Base-by-base conservation (phyloP, 2,329 filamentous ascomycete species). In the Aspergillus sp. region DNA sequence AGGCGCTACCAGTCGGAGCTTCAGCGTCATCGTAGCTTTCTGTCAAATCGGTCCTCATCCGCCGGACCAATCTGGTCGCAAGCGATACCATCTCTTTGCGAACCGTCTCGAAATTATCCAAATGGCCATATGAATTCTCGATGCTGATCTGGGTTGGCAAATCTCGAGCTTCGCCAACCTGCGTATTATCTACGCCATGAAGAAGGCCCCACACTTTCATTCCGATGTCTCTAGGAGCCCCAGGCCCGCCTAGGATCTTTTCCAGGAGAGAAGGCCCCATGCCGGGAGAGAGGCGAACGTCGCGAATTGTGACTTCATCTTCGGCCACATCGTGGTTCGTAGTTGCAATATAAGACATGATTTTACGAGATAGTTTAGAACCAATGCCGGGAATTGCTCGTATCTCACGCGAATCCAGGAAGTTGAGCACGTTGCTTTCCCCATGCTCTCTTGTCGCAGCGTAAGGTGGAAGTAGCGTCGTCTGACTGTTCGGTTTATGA, bases 111-210 rank as follows among this genome's bases (percentile, higher is more conserved):
- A 88, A 70, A 0, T 81, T 86, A 64, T 89, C 84, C 1, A 96
- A 78, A 0, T 86, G 85, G 23, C 85, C 82, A 71, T 96, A 98
- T 15, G 91, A 95, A 74, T 98, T 93, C 70, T 98, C 93, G 62
- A 98, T 95, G 72, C 91, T 95, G 70, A 98, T 96, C 73, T 97
- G 93, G 1, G 86, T 86, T 0, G 93, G 93, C 1, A 96, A 75
- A 45, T 86, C 84, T 64, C 84, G 85, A 2, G 86, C 89, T 61
- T 86, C 81, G 50, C 86, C 86, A 17, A 98, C 91, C 58, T 90
- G 86, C 0, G 83, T 81, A 52, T 86, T 77, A 71, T 98, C 93
- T 27, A 91, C 80, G 6, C 93, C 93, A 70, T 97, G 88, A 2
- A 98, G 77, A 6, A 96, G 79, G 17, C 79, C 80, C 91, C 91